phyloP scores from a whole-genome alignment of 768 basidiomycete genomes.

The Phaeotremella skinneri region DNA sequence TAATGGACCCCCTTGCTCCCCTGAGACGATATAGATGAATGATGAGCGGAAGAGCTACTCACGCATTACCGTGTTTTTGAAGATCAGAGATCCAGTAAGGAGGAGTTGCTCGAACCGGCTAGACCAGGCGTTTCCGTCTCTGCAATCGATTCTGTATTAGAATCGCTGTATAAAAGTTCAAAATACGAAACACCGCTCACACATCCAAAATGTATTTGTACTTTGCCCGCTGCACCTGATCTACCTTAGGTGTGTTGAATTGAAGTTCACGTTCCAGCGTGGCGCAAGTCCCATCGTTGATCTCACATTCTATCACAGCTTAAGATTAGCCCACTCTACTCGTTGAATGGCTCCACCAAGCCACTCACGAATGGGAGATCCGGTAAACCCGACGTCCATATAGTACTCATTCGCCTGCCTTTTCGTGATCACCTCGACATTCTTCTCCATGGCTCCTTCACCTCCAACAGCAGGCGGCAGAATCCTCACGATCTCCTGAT shows the following conservation, averaged over 20 bases:
- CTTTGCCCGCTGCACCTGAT: conserved; percentile 27
- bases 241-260: conserved; percentile 28
- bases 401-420: conserved; percentile 20
- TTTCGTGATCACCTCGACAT: not conserved
- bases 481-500: not conserved
- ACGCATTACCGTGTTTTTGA: conserved; percentile 49
- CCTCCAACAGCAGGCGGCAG: not conserved
- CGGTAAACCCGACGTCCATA: conserved; percentile 42
- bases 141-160: conserved; percentile 8
- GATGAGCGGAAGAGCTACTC: conserved; percentile 22
- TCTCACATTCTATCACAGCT: conserved; percentile 34
- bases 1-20: too few relatives aligned
- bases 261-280: conserved; percentile 29
- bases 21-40: too few relatives aligned
- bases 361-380: conserved; percentile 40
- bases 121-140: conserved; percentile 51
- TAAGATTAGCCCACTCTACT: not conserved
- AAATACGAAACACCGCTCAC: conserved; percentile 25
- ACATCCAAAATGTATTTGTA: conserved; percentile 49
- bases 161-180: too few relatives aligned
- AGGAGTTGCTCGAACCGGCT: conserved; percentile 48
- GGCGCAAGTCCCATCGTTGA: conserved; percentile 43
- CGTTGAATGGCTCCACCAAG: not conserved
- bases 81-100: conserved; percentile 39
- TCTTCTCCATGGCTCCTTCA: not conserved